Percentiles rank a stretch among this genome's conserved stretches.
Evolutionary conservation across 75 land plant species (phyloP).

Genomic region (Cupressus sempervirens): DNA sequence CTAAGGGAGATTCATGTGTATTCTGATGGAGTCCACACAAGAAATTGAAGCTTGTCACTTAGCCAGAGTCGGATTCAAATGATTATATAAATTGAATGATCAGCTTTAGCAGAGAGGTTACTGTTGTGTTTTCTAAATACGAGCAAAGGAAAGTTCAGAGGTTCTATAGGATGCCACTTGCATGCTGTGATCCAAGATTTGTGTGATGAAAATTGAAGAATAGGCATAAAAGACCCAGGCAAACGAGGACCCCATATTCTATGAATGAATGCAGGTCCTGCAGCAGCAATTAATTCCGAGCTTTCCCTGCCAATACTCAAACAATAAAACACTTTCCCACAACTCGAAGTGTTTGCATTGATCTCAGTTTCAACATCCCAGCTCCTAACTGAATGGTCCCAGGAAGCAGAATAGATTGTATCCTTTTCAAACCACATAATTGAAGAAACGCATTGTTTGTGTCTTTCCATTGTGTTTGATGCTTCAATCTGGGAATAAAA

Average conservation of each 20-base stretch:
- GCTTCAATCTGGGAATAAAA: conserved; percentile 43
- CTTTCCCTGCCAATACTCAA: conserved; percentile 81
- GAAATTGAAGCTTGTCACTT: no score
- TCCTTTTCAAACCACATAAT: conserved; percentile 64
- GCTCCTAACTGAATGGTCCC: conserved; percentile 86
- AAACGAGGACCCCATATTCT: conserved; percentile 96
- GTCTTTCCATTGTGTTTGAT: conserved; percentile 61
- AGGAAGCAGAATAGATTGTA: conserved; percentile 75
- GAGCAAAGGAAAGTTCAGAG: no score
- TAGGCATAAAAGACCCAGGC: conserved; percentile 79
- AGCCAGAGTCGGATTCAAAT: no score
- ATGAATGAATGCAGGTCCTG: conserved; percentile 68
- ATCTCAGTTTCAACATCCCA: conserved; percentile 90
- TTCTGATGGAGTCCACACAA: no score
- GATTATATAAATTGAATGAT: no score
- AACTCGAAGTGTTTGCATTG: conserved; percentile 54
- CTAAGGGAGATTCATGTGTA: no score
- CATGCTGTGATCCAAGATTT: conserved; percentile 77
- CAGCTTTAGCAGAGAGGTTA: no score
- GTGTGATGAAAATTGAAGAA: conserved; percentile 75
- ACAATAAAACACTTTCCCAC: conserved; percentile 75
- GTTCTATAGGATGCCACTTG: conserved; percentile 85
- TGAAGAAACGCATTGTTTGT: conserved; percentile 77
- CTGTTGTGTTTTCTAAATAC: no score
- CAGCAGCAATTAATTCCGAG: conserved; percentile 76